These are phyloP conservation scores for Linnemannia hyalina DNA, from an alignment of 192 early-diverging fungal species.

Conservation along the genomic window DNA sequence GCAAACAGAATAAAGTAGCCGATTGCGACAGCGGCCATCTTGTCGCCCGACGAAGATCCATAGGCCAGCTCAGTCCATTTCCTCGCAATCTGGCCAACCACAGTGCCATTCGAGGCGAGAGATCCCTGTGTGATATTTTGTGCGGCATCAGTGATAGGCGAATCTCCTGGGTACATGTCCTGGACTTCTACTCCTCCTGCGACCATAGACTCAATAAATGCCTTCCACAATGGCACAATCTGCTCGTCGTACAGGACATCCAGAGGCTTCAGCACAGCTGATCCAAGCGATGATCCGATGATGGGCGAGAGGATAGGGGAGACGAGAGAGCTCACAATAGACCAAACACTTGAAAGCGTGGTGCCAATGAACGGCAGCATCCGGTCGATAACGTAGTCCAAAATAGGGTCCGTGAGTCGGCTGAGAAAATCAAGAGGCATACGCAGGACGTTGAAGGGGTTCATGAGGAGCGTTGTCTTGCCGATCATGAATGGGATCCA, in stretches of 20 bases:
- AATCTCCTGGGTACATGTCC: neutral
- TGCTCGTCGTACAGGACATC: constrained; percentile 8
- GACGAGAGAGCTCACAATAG: neutral
- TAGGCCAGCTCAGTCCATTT: constrained; percentile 64
- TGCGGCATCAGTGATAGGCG: neutral
- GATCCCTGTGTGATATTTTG: neutral
- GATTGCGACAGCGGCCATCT: constrained; percentile 66
- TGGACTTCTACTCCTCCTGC: neutral
- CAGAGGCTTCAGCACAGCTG: neutral
- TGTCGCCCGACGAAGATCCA: constrained; percentile 67
- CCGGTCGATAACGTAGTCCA: constrained; percentile 41
- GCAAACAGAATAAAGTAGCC: constrained; percentile 71
- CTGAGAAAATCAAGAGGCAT: constrained; percentile 25
- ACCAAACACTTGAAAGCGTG: neutral
- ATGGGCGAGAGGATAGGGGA: neutral
- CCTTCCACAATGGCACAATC: constrained; percentile 20
- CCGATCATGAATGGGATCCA: constrained; percentile 87
- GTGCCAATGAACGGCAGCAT: constrained; percentile 13
- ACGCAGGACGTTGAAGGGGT: constrained; percentile 26
- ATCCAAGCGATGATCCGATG: constrained; percentile 5
- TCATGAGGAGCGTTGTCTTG: constrained; percentile 61
- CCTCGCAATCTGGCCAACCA: constrained; percentile 18
- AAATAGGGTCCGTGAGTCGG: constrained; percentile 35
- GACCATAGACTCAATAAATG: constrained; percentile 10
- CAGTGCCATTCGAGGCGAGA: neutral